These are phyloP conservation scores for Amphicarpaea edgeworthii DNA, from an alignment of 306 rosid genomes.

Conservation along the genomic window DNA sequence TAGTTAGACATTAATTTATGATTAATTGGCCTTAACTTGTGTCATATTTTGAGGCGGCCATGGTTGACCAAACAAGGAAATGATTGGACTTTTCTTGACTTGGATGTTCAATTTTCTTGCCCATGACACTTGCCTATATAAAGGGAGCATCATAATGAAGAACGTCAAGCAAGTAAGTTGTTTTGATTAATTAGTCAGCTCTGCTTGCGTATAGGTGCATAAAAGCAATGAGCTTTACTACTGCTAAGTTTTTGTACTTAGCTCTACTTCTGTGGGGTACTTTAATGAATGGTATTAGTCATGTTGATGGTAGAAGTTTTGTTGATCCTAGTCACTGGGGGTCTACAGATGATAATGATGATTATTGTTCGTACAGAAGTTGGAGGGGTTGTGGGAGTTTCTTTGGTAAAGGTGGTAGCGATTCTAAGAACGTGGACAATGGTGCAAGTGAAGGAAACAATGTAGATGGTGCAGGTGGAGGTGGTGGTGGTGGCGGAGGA, in stretches of 20 bases:
- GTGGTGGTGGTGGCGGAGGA: slow-evolving; percentile 12
- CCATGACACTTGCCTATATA: slow-evolving; percentile 45
- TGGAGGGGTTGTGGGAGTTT: slow-evolving; percentile 67
- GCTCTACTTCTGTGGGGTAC: slow-evolving; percentile 34
- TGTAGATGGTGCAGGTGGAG: slow-evolving; percentile 23
- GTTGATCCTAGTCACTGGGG: slow-evolving; percentile 50
- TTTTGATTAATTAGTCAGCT: background rate
- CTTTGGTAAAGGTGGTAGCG: slow-evolving; percentile 42
- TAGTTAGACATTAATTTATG: slow-evolving; percentile 20
- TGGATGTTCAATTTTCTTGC: slow-evolving; percentile 13
- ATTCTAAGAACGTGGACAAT: slow-evolving; percentile 28
- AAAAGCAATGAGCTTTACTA: slow-evolving; percentile 42
- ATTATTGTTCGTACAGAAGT: slow-evolving; percentile 46
- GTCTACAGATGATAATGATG: slow-evolving; percentile 34
- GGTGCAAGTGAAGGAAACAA: slow-evolving; percentile 5
- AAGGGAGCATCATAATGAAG: slow-evolving; percentile 17
- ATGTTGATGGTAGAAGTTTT: slow-evolving; percentile 36
- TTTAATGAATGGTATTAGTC: slow-evolving; percentile 44
- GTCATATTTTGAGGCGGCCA: slow-evolving; percentile 51
- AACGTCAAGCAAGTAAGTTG: slow-evolving; percentile 35
- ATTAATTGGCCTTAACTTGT: slow-evolving; percentile 9
- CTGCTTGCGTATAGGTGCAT: background rate
- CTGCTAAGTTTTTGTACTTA: slow-evolving; percentile 29
- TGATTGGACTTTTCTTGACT: slow-evolving; percentile 35
- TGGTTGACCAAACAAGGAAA: slow-evolving; percentile 49